Evolutionary conservation across 2,329 filamentous ascomycete genomes (phyloP), one percentile per base, ranked within the genome.

Genomic region (Epichloe scottii): DNA sequence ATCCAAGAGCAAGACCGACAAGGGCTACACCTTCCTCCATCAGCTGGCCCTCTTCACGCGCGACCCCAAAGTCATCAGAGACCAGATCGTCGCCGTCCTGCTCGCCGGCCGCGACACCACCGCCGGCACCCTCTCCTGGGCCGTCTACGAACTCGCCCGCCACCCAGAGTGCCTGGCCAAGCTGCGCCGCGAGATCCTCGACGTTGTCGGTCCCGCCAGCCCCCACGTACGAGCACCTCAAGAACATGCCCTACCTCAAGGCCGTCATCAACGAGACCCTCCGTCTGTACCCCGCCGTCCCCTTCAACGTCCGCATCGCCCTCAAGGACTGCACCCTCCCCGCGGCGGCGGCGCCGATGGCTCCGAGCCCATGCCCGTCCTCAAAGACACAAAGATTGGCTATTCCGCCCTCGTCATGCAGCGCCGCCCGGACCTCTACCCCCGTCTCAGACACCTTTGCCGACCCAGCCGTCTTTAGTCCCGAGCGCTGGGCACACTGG

Each of bases 101-200:
- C 78, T 96, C 15, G 90, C 90, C 1, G 89, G 88, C 12, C 79
- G 87, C 39, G 90, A 96, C 66, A 95, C 90, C 14, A 96, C 90
- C 0, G 89, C 89, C 33, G 79, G 76, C 15, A 89, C 87, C 0
- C 75, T 96, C 0, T 85, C 82, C 0, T 95, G 89, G 84, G 75
- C 79, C 37, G 74, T 95, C 53, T 94, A 93, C 66, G 88, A 95
- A 66, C 75, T 96, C 2, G 78, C 83, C 38, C 79, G 81, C 15
- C 76, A 87, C 57, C 88, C 89, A 0, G 70, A 79, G 2, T 75
- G 80, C 2, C 78, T 89, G 3, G 64, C 71, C 49, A 86, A 81
- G 63, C 74, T 96, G 48, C 81, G 89, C 23, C 67, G 71, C 23
- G 89, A 95, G 66, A 89, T 95, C 60, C 65, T 82, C 26, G 63